Percentiles rank a stretch among this genome's conserved stretches.
These are phyloP conservation scores for Pseudogymnoascus sp. DNA, from an alignment of 2,329 filamentous ascomycete species.

Conservation along the genomic window DNA sequence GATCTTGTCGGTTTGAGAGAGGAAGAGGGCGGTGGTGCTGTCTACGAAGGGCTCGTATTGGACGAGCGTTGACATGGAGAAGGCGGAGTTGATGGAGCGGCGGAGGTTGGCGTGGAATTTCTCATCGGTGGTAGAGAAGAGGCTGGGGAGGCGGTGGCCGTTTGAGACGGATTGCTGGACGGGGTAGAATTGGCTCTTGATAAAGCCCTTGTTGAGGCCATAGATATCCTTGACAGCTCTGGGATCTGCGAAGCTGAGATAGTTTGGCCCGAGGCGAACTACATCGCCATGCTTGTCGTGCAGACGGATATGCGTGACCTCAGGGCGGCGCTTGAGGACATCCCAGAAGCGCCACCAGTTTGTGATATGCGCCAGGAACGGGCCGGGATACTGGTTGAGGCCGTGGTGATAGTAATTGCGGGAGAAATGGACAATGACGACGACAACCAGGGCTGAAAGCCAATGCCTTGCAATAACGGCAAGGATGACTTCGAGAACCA, in stretches of 20 bases:
- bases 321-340: constrained; percentile 54
- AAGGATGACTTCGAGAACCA: constrained; percentile 18
- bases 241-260: constrained; percentile 65
- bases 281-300: constrained; percentile 66
- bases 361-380: constrained; percentile 56
- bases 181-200: constrained; percentile 74
- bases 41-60: constrained; percentile 76
- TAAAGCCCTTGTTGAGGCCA: constrained; percentile 71
- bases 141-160: constrained; percentile 58
- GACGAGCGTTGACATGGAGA: constrained; percentile 68
- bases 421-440: constrained; percentile 35
- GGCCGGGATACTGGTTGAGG: constrained; percentile 65
- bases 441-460: constrained; percentile 30
- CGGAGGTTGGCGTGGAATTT: constrained; percentile 67
- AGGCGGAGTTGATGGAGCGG: constrained; percentile 67
- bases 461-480: constrained; percentile 31
- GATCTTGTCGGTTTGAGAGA: constrained; percentile 50
- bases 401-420: constrained; percentile 46
- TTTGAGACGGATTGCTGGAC: constrained; percentile 67
- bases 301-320: constrained; percentile 58
- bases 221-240: constrained; percentile 69
- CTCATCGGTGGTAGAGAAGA: constrained; percentile 71
- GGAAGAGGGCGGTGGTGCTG: constrained; percentile 63
- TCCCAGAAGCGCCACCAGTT: constrained; percentile 70
- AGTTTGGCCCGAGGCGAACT: constrained; percentile 67